phyloP scores from a whole-genome alignment of 2,329 filamentous ascomycete species.

The Pseudogymnoascus sp. region DNA sequence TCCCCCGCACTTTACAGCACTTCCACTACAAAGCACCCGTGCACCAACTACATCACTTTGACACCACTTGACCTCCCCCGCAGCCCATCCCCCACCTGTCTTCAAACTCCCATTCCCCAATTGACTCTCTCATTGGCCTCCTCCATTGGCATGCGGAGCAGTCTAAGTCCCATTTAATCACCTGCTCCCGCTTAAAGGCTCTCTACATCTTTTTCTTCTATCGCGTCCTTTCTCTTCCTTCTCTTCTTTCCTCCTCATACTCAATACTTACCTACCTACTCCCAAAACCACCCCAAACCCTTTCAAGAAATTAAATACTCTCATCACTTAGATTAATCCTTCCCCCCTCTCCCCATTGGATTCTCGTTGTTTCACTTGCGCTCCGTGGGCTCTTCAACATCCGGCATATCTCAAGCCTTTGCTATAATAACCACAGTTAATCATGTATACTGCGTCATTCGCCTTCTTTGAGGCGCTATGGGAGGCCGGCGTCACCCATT shows the following conservation, averaged over 20 bases:
- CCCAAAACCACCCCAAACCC: neutral
- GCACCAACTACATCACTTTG: neutral
- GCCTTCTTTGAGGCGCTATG: conserved; percentile 67
- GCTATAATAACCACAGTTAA: neutral
- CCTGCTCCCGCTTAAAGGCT: neutral
- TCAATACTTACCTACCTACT: neutral
- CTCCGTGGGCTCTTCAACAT: neutral
- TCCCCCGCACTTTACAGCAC: neutral
- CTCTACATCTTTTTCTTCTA: neutral
- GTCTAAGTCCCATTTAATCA: neutral
- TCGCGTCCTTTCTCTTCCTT: neutral
- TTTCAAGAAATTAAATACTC: neutral
- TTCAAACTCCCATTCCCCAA: neutral
- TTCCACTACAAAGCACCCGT: neutral
- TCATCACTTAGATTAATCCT: neutral
- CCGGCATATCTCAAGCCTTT: neutral
- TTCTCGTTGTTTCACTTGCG: neutral
- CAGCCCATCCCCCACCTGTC: neutral
- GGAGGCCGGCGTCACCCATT: conserved; percentile 49
- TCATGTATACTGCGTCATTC: conserved; percentile 54
- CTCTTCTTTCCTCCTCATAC: neutral
- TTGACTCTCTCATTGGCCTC: neutral
- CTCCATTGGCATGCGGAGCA: neutral
- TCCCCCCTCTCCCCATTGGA: neutral
- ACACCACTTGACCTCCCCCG: neutral